Conservation (phyloP, 371 early-diverging fungal species). For the Ordospora colligata region DNA sequence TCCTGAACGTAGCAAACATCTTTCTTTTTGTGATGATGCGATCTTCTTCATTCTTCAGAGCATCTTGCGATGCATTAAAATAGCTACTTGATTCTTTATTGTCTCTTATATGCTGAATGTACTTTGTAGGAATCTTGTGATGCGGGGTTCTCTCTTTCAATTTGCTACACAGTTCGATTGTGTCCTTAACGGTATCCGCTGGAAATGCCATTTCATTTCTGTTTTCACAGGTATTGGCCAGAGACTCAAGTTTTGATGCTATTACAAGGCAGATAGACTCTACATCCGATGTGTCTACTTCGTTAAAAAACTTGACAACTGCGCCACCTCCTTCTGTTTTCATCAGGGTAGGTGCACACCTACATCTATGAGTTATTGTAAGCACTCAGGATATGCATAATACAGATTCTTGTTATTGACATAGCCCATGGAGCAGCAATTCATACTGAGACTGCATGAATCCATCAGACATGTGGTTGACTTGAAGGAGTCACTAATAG, state of each 20-base stretch:
- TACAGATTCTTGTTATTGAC: too few species aligned
- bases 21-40: conserved; percentile 3
- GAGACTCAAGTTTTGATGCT: not conserved
- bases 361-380: not conserved
- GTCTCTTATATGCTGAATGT: not conserved
- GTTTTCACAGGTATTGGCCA: not conserved
- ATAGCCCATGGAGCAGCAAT: conserved; percentile 58
- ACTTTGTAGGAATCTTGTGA: not conserved
- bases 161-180: not conserved
- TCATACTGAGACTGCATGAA: conserved; percentile 54
- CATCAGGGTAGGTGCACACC: not conserved
- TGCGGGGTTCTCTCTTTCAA: not conserved
- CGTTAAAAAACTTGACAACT: not conserved
- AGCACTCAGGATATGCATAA: not conserved
- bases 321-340: not conserved
- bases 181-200: not conserved
- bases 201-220: not conserved
- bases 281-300: not conserved
- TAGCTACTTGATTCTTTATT: not conserved
- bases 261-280: not conserved
- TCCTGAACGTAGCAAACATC: not conserved
- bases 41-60: not conserved
- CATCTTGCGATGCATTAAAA: not conserved
- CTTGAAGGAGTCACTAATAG: conserved; percentile 14
- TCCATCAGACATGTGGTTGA: conserved; percentile 37